Evolutionary conservation across 306 rosid species (phyloP), one percentile per base, ranked within the genome.

Genomic region (Cajanus cajan): DNA sequence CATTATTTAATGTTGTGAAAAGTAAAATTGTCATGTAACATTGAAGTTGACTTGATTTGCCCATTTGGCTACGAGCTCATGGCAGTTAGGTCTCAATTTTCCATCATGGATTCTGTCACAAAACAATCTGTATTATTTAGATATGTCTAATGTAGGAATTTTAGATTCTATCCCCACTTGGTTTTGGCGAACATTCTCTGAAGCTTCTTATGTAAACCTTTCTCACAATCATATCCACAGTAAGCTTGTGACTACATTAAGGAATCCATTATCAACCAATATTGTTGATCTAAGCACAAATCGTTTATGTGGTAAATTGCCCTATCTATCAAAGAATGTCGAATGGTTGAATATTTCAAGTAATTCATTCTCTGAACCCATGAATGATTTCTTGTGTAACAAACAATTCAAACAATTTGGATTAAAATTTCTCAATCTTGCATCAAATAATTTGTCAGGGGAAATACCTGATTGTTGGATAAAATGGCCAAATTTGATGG

Each of bases 91-190:
- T 39, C 77, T 72, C 4, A 25, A 28, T 1, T 78, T 78, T 73
- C 80, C 80, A 14, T 41, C 52, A 25, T 78, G 82, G 86, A 68
- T 78, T 50, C 40, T 16, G 1, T 78, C 80, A n/a, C 76, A 58
- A 58, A 73, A 8, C 4, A 0, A 50, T 37, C 62, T 82, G 18
- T 0, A 0, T 0, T 7, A 7, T 62, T 64, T 83, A 57, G 52
- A 45, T 2, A 36, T 83, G 36, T 65, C 77, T 6, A 57, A 78
- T 71, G 54, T 39, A 2, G 8, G 59, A 22, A 44, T 78, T 39
- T 57, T 16, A 5, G 66, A 55, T 51, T 10, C 48, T n/a, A 48
- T 83, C 28, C 87, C 83, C 40, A 44, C 10, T 16, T 66, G 52
- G 47, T 41, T 41, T 41, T 41, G 47, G 47, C 3, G 1, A 8